A percentile compares a stretch with the other conserved stretches of the same genome.
Evolutionary conservation across 1,139 yeast species (phyloP).

Genomic region (Suhomyces guaymorum): DNA sequence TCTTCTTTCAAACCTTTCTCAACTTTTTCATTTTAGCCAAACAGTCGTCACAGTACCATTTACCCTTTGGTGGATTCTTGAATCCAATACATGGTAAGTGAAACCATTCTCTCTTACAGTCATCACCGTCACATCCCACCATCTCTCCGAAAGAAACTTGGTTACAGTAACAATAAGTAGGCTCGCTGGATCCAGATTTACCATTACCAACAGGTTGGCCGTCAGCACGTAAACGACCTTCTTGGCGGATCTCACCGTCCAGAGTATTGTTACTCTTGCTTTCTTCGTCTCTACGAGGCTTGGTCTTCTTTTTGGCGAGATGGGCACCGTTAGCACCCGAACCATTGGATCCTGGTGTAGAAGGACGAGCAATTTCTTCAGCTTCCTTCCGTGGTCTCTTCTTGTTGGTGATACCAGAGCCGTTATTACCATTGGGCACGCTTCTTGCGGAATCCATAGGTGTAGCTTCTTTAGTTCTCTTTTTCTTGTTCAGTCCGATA

Average conservation of each 20-base stretch:
- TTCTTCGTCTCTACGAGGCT: constrained; percentile 34
- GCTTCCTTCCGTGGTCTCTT: constrained; percentile 25
- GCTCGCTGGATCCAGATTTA: constrained; percentile 47
- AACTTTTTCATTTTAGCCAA: constrained; percentile 40
- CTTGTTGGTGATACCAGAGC: constrained; percentile 13
- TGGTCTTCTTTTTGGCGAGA: constrained; percentile 27
- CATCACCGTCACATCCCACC: constrained; percentile 98
- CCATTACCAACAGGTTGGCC: constrained; percentile 5
- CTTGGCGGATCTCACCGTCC: constrained; percentile 12
- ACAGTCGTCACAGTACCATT: constrained; percentile 97
- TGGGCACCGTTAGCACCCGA: constrained; percentile 8
- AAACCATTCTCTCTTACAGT: constrained; percentile 95
- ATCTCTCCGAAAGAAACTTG: constrained; percentile 97
- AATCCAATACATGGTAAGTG: constrained; percentile 95
- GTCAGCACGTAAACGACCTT: constrained; percentile 8
- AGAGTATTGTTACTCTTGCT: constrained; percentile 4
- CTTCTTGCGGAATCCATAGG: constrained; percentile 12
- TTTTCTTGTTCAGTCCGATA: constrained; percentile 32
- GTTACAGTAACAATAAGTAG: constrained; percentile 92
- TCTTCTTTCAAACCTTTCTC: constrained; percentile 10
- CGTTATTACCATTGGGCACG: constrained; percentile 3
- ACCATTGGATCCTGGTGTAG: constrained; percentile 9
- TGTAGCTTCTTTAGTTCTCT: constrained; percentile 26
- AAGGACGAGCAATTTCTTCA: constrained; percentile 11
- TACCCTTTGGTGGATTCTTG: constrained; percentile 88